Conservation (phyloP, 2,329 filamentous ascomycete species). For the Rhynchosporium agropyri region DNA sequence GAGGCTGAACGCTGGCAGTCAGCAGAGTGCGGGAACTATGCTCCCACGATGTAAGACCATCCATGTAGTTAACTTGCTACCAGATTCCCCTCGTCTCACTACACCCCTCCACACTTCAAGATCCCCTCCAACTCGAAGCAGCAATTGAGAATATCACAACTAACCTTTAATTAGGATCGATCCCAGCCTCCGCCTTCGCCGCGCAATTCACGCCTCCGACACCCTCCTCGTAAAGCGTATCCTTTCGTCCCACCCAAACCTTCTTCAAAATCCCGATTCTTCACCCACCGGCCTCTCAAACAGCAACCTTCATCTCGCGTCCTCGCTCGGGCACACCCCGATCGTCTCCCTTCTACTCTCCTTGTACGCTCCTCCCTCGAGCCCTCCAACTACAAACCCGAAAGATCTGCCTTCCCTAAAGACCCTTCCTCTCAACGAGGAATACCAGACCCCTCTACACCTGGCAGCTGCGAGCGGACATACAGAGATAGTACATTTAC, state of each 20-base stretch:
- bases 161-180: slow-evolving; percentile 65
- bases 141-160: background rate
- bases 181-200: slow-evolving; percentile 73
- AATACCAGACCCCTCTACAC: slow-evolving; percentile 80
- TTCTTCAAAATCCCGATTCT: slow-evolving; percentile 79
- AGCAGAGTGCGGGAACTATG: slow-evolving; percentile 16
- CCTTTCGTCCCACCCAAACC: slow-evolving; percentile 68
- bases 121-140: background rate
- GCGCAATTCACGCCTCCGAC: slow-evolving; percentile 78
- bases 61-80: background rate
- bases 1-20: background rate
- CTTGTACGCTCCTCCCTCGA: slow-evolving; percentile 58
- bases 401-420: slow-evolving; percentile 12
- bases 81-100: background rate
- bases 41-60: slow-evolving; percentile 24
- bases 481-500: slow-evolving; percentile 71
- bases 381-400: slow-evolving; percentile 14
- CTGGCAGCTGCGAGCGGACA: slow-evolving; percentile 71
- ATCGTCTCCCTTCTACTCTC: slow-evolving; percentile 72
- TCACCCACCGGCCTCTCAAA: slow-evolving; percentile 68
- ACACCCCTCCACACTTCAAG: background rate
- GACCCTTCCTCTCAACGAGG: slow-evolving; percentile 70
- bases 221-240: slow-evolving; percentile 74
- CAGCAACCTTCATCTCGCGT: slow-evolving; percentile 81
- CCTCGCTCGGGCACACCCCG: slow-evolving; percentile 68